phyloP scores from a whole-genome alignment of 2,329 filamentous ascomycete species.

The Passalora sequoiae region DNA sequence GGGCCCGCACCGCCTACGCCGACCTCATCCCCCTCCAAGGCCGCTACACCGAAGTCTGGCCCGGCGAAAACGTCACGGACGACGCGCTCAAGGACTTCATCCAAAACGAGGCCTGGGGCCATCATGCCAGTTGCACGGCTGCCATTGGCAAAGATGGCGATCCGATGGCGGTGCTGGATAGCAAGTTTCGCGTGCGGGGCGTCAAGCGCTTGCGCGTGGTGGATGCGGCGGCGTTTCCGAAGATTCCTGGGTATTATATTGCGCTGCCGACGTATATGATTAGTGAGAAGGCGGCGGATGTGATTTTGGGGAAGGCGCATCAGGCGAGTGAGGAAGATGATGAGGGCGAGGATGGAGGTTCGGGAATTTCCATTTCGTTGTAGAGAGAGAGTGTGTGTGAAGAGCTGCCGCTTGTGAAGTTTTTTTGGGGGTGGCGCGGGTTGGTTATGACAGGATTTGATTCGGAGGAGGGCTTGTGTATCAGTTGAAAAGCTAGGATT shows the following conservation, averaged over 20 bases:
- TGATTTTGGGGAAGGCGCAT: conserved; percentile 36
- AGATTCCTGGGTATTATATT: conserved; percentile 52
- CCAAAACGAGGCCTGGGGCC: conserved; percentile 50
- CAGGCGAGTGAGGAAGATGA: too few species aligned
- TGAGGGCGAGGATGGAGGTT: too few species aligned
- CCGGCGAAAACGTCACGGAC: conserved; percentile 38
- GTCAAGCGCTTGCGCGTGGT: conserved; percentile 55
- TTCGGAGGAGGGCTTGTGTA: too few species aligned
- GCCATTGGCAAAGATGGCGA: conserved; percentile 53
- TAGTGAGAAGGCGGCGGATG: conserved; percentile 57
- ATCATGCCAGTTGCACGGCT: conserved; percentile 53
- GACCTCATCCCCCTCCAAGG: conserved; percentile 39
- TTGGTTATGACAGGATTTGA: too few species aligned
- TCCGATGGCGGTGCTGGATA: conserved; percentile 52
- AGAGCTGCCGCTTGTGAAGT: too few species aligned
- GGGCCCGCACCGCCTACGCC: conserved; percentile 38
- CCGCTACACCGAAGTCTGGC: conserved; percentile 40
- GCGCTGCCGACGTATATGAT: conserved; percentile 52
- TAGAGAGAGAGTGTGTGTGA: too few species aligned
- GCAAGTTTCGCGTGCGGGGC: conserved; percentile 53
- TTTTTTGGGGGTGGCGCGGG: too few species aligned
- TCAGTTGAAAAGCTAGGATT: too few species aligned
- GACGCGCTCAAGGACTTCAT: conserved; percentile 47
- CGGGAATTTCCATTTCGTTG: too few species aligned
- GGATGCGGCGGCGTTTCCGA: conserved; percentile 55